Evolutionary conservation across 495 filamentous ascomycete species (phyloP).

Genomic region (Penicillium bialowiezense): DNA sequence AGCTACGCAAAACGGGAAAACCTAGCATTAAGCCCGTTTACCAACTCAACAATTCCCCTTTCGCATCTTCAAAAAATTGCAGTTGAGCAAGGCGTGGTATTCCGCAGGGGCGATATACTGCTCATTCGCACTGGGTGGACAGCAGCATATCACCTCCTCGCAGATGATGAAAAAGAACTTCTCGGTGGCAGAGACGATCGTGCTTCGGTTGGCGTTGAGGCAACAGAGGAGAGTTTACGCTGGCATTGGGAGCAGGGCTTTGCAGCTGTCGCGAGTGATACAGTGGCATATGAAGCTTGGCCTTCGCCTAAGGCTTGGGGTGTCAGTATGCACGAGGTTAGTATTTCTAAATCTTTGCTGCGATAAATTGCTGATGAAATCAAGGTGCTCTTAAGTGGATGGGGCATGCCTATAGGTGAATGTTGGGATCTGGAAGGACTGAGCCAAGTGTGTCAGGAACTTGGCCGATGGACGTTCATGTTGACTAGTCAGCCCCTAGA

Average conservation of each 20-base stretch:
- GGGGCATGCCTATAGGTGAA: conserved; percentile 21
- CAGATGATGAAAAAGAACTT: conserved; percentile 14
- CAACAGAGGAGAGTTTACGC: conserved; percentile 17
- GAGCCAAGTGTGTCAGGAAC: conserved; percentile 41
- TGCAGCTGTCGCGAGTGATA: conserved; percentile 27
- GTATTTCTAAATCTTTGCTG: background rate
- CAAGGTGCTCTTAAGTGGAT: conserved; percentile 12
- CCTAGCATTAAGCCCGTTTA: conserved; percentile 19
- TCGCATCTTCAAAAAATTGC: conserved; percentile 11
- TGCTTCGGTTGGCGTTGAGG: conserved; percentile 19
- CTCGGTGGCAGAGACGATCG: conserved; percentile 18
- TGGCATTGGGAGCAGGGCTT: conserved; percentile 33
- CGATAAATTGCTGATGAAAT: background rate
- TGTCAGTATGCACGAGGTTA: conserved; percentile 11
- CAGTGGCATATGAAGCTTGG: conserved; percentile 24
- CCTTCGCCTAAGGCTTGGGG: conserved; percentile 7
- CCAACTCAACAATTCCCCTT: conserved; percentile 21
- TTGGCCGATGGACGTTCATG: conserved; percentile 39
- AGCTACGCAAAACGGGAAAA: conserved; percentile 33
- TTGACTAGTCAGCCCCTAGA: conserved; percentile 41
- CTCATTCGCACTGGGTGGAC: conserved; percentile 31
- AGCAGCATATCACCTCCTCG: conserved; percentile 11
- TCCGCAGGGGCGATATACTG: conserved; percentile 26
- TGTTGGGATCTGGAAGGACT: conserved; percentile 41
- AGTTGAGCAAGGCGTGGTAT: conserved; percentile 8